A percentile compares a stretch with the other conserved stretches of the same genome.
phyloP scores from a whole-genome alignment of 345 rosid species.

The Stellera chamaejasme region DNA sequence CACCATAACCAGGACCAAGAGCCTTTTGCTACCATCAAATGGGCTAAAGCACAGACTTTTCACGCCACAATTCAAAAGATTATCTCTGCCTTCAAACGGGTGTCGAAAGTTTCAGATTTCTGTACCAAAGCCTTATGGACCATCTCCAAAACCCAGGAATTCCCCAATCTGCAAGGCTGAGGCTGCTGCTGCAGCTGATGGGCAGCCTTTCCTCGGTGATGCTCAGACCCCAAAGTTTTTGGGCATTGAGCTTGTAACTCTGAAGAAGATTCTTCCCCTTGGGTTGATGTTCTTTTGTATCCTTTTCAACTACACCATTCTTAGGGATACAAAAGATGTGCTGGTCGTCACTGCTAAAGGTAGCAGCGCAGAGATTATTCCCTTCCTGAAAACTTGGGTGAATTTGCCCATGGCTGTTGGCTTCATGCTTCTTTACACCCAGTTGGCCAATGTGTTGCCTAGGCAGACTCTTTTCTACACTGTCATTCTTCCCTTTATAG shows the following conservation, averaged over 20 bases:
- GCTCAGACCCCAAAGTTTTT: constrained; percentile 47
- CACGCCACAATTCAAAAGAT: constrained; percentile 36
- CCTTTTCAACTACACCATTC: constrained; percentile 87
- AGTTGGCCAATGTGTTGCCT: constrained; percentile 72
- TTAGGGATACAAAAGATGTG: constrained; percentile 94
- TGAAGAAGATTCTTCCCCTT: constrained; percentile 82
- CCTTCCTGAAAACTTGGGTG: constrained; percentile 94
- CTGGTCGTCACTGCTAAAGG: constrained; percentile 95
- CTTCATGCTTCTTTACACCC: constrained; percentile 82
- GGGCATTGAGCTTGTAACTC: constrained; percentile 58
- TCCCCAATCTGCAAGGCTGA: constrained; percentile 75
- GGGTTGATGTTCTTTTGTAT: constrained; percentile 97
- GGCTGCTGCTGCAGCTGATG: constrained; percentile 67
- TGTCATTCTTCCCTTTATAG: constrained; percentile 82
- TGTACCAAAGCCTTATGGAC: constrained; percentile 33
- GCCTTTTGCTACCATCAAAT: constrained; percentile 44
- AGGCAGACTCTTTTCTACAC: constrained; percentile 83
- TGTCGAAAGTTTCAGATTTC: constrained; percentile 25
- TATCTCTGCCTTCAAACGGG: constrained; percentile 53
- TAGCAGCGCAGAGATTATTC: constrained; percentile 96
- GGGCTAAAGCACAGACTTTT: constrained; percentile 69
- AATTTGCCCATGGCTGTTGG: constrained; percentile 98
- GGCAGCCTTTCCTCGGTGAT: constrained; percentile 37
- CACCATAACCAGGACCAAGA: constrained; percentile 19
- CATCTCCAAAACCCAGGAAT: constrained; percentile 33